Base-by-base conservation (phyloP, 495 filamentous ascomycete species). In the Evernia prunastri region DNA sequence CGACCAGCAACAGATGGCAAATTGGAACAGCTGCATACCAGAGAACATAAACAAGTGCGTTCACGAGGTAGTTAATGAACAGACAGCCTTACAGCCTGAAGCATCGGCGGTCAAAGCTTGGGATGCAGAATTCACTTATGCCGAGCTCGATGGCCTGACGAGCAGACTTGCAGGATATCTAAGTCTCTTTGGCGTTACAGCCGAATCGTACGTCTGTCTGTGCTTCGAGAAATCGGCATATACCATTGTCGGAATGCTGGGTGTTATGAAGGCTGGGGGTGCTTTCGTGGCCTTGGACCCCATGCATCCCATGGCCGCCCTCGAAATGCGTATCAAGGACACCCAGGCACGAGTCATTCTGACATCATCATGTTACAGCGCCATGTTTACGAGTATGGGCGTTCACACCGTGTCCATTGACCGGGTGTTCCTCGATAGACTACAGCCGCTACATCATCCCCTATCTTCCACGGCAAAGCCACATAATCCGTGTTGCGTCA, bases 91-190 rank as follows among this genome's bases (percentile, higher is more conserved):
- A 11, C 68, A 71, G 17, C 79, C 79, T 1, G 67, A 75, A 42
- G 61, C 73, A 29, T 61, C 72, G 37, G 81, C 81, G 5, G 69
- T 84, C 29, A 70, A 66, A 31, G 72, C 75, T 20, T 80, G 81
- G 78, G 84, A 86, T 70, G 79, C 75, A 0, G 70, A 67, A 13
- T 73, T 82, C 18, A 83, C 75, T 3, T 85, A 85, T 64, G 72
- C 72, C 8, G 75, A 82, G 54, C 72, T 86, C 13, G 76, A 83
- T 40, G 66, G 76, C 12, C 66, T 78, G 13, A 77, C 82, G 11
- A 73, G 74, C 2, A 72, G 72, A 13, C 72, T 86, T 29, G 80
- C 83, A 6, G 69, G 61, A 18, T 79, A 80, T 36, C 67, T 82
- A 4, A 67, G 66, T 11, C 70, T 71, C 0, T 69, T 81, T 29